Evolutionary conservation across 2,329 filamentous ascomycete species (phyloP), one percentile per base, ranked within the genome.

Genomic region (Microcyclosporella mali): DNA sequence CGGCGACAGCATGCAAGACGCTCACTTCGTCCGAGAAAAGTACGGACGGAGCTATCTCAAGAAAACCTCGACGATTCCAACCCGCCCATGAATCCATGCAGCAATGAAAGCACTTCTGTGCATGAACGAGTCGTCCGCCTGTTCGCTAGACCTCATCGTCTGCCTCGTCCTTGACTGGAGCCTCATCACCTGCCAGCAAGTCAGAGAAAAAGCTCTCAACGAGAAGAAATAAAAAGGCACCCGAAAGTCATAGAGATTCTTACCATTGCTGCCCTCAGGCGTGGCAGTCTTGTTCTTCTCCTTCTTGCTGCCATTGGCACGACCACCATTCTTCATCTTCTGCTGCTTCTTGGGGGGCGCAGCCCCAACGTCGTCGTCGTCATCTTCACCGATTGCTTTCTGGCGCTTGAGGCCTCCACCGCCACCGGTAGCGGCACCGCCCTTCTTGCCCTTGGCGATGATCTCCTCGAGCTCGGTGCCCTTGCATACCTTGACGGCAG

Each of bases 381-480:
- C 45, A 3, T 28, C 34, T 8, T 32, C 42, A 4, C 19, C 37
- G 30, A 33, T 30, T 17, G 19, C 25, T 6, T 45, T 41, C n/a
- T n/a, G n/a, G n/a, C 29, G 33, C 33, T 37, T 45, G 42, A 45
- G 42, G 42, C 46, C 37, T 28, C 43, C 43, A 25, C 41, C 40
- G n/a, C n/a, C n/a, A n/a, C n/a, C n/a, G n/a, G n/a, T n/a, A n/a
- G n/a, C n/a, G 14, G 14, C 38, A 8, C 39, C 45, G 12, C 41
- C 37, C 12, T 44, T 44, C 37, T 48, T 48, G 12, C 19, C 14
- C 2, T 33, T 27, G 14, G 33, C 17, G 15, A 36, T 21, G 21
- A 16, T 33, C 11, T 21, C 33, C 19, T 15, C 33, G 25, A 10
- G 15, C 9, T 37, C 37, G 16, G 33, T 35, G 28, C 19, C 27